These are phyloP conservation scores for Zygnema cylindricum DNA, from an alignment of 139 green algal genomes.

Conservation along the genomic window DNA sequence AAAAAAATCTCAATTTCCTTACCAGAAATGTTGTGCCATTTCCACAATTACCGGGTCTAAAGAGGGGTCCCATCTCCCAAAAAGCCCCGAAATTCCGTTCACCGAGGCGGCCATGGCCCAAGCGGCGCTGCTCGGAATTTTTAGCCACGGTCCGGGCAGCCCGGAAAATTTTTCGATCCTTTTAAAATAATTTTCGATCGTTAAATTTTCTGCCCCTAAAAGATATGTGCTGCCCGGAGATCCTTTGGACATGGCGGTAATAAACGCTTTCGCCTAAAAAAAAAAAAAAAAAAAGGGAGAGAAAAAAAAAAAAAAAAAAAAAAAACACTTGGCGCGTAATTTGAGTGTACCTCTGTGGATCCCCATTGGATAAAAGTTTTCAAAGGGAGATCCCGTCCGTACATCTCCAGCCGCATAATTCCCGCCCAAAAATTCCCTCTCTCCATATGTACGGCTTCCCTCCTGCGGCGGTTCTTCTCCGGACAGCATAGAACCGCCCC, in stretches of 20 bases:
- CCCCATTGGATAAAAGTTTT: no score
- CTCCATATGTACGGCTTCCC: no score
- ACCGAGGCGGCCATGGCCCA: slow-evolving; percentile 24
- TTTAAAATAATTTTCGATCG: no score
- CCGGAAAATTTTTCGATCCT: not conserved
- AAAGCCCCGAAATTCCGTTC: not conserved
- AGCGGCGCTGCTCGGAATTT: not conserved
- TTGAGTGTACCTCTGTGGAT: no score
- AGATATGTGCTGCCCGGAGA: not conserved
- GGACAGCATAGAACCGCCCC: no score
- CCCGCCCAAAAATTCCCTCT: no score
- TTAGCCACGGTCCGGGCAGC: slow-evolving; percentile 10
- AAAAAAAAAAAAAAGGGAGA: no score
- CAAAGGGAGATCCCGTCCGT: no score
- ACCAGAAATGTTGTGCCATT: slow-evolving; percentile 51
- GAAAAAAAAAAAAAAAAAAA: no score
- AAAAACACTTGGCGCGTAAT: no score
- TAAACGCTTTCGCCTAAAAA: slow-evolving; percentile 13
- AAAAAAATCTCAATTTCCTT: not conserved
- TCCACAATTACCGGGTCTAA: slow-evolving; percentile 57
- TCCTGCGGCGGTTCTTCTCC: no score
- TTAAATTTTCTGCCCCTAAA: not conserved
- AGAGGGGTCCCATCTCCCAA: slow-evolving; percentile 43
- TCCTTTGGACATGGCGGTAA: not conserved
- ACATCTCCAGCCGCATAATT: no score